Percentiles rank a stretch among this genome's conserved stretches.
phyloP scores from a whole-genome alignment of 305 asterid genomes.

The Ilex paraguariensis region DNA sequence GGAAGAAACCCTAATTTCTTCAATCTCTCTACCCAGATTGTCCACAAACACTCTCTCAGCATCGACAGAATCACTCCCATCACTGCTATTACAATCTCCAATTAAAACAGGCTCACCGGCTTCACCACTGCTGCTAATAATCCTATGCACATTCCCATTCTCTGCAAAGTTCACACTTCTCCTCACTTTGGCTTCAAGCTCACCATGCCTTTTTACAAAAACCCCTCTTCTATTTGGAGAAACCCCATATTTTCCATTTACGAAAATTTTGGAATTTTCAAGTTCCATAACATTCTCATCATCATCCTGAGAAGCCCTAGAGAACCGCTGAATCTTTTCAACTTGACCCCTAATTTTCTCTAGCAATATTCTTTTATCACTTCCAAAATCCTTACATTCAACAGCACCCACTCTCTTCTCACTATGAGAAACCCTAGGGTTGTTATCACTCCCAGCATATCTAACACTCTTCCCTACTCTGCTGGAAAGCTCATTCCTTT shows the following conservation, averaged over 20 bases:
- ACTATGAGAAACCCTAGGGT: constrained; percentile 21
- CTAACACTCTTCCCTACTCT: constrained; percentile 29
- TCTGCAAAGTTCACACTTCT: constrained; percentile 68
- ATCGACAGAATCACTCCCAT: constrained; percentile 25
- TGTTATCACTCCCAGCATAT: constrained; percentile 21
- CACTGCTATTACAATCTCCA: constrained; percentile 24
- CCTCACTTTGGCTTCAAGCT: constrained; percentile 37
- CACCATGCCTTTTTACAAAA: constrained; percentile 24
- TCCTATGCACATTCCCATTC: constrained; percentile 33
- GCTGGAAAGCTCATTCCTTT: constrained; percentile 24
- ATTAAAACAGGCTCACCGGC: constrained; percentile 16
- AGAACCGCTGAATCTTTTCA: constrained; percentile 40
- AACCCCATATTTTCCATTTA: constrained; percentile 16
- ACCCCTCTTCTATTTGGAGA: constrained; percentile 12
- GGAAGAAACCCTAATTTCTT: constrained; percentile 32
- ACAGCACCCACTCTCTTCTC: constrained; percentile 19
- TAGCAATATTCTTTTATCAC: constrained; percentile 11
- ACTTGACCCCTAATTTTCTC: constrained; percentile 37
- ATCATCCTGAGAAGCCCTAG: constrained; percentile 29
- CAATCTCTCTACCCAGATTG: constrained; percentile 33
- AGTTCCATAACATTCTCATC: constrained; percentile 29
- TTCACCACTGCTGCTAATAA: constrained; percentile 15
- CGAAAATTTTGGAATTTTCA: constrained; percentile 20
- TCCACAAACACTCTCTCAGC: constrained; percentile 30
- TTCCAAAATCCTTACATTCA: constrained; percentile 17